Conservation (phyloP, 257 asterid species). For the Ehretia macrophylla region DNA sequence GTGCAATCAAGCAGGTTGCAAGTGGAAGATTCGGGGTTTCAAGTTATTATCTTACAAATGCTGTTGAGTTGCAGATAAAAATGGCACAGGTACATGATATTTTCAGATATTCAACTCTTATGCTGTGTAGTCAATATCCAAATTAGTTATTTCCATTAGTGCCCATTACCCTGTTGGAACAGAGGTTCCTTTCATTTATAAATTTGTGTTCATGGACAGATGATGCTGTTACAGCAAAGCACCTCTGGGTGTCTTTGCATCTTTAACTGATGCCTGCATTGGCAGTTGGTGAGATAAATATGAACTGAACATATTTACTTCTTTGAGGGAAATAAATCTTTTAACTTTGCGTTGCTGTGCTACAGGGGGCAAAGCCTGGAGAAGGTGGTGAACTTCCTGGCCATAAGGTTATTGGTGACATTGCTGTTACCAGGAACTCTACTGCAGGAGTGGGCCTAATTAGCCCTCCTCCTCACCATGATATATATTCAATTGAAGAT, state of each 20-base stretch:
- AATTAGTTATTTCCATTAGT: conserved; percentile 18
- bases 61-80: conserved; percentile 91
- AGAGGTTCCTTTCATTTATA: conserved; percentile 45
- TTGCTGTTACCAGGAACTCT: conserved; percentile 94
- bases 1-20: conserved; percentile 98
- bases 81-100: conserved; percentile 89
- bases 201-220: conserved; percentile 55
- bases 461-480: conserved; percentile 99
- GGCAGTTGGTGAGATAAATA: conserved; percentile 49
- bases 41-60: conserved; percentile 93
- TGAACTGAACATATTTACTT: conserved; percentile 21
- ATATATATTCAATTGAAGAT: conserved; percentile 97
- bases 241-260: conserved; percentile 62
- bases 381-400: conserved; percentile 99
- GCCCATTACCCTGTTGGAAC: conserved; percentile 25
- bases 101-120: conserved; percentile 4
- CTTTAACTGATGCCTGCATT: conserved; percentile 45
- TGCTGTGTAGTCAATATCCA: neutral
- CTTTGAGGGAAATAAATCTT: conserved; percentile 2
- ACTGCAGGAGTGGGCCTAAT: conserved; percentile 98
- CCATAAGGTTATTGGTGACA: conserved; percentile 97
- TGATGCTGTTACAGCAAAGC: conserved; percentile 51
- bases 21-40: conserved; percentile 99
- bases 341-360: conserved; percentile 25
- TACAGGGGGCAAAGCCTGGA: conserved; percentile 99